Conservation (phyloP, 176 grass and related monocot species). For the Oryza glaberrima region DNA sequence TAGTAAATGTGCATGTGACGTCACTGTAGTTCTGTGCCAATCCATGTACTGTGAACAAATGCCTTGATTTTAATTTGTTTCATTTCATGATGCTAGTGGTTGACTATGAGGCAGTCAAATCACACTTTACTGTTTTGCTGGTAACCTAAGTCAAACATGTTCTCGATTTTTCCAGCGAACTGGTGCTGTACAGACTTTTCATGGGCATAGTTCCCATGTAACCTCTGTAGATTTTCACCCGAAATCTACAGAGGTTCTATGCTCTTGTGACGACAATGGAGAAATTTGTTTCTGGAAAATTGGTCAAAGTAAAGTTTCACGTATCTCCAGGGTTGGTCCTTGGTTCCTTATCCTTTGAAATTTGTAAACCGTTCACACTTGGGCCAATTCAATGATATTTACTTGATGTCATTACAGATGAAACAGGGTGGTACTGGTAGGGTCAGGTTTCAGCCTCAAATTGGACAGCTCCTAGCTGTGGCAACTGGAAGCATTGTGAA, state of each 20-base stretch:
- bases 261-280: conserved; percentile 73
- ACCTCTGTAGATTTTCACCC: conserved; percentile 82
- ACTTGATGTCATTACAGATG: conserved; percentile 34
- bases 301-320: conserved; percentile 47
- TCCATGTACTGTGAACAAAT: background rate
- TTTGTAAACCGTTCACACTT: conserved; percentile 1
- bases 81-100: background rate
- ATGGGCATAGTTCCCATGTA: conserved; percentile 69
- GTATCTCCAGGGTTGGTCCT: conserved; percentile 58
- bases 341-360: background rate
- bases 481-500: conserved; percentile 70
- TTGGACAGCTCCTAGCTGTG: conserved; percentile 80
- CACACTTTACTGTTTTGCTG: conserved; percentile 11
- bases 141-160: conserved; percentile 7
- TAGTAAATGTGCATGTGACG: background rate
- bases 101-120: background rate
- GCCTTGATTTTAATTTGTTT: conserved; percentile 2
- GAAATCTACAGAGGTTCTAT: conserved; percentile 55
- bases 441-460: conserved; percentile 86
- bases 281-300: conserved; percentile 73
- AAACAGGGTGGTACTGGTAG: conserved; percentile 70
- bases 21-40: conserved; percentile 15
- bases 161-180: conserved; percentile 52
- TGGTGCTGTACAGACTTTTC: conserved; percentile 54
- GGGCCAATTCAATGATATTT: conserved; percentile 18